phyloP scores from a whole-genome alignment of 306 rosid species.

The Morella rubra region DNA sequence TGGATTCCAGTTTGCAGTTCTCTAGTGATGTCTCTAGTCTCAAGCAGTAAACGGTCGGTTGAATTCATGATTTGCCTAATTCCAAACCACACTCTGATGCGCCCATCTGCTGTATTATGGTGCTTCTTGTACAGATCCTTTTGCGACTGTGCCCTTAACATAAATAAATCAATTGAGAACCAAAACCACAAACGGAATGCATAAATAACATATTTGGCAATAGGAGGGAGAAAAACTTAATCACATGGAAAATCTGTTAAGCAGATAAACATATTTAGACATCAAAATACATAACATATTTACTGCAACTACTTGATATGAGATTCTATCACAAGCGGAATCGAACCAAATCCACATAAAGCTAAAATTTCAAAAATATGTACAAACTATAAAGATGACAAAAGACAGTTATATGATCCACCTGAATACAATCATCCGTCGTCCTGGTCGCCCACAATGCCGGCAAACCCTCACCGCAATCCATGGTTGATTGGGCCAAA shows the following conservation, averaged over 20 bases:
- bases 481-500: conserved; percentile 76
- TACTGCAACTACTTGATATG: background rate
- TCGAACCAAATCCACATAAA: background rate
- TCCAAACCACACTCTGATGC: conserved; percentile 85
- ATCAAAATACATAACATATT: background rate
- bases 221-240: background rate
- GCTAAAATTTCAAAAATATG: background rate
- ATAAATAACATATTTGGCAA: background rate
- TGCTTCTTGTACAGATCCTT: conserved; percentile 64
- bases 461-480: conserved; percentile 75
- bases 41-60: conserved; percentile 59
- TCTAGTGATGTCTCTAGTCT: conserved; percentile 63
- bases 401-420: conserved; percentile 7
- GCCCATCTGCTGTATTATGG: conserved; percentile 75
- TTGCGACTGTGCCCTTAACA: conserved; percentile 48
- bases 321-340: background rate
- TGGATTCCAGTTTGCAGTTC: conserved; percentile 85
- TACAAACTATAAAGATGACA: background rate
- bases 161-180: background rate
- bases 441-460: conserved; percentile 57
- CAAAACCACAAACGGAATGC: background rate
- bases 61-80: conserved; percentile 85
- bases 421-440: conserved; percentile 66
- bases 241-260: background rate
- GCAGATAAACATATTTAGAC: background rate